Percentiles rank a stretch among this genome's conserved stretches.
phyloP scores from a whole-genome alignment of 2,329 filamentous ascomycete genomes.

The Aspergillus chevalieri region DNA sequence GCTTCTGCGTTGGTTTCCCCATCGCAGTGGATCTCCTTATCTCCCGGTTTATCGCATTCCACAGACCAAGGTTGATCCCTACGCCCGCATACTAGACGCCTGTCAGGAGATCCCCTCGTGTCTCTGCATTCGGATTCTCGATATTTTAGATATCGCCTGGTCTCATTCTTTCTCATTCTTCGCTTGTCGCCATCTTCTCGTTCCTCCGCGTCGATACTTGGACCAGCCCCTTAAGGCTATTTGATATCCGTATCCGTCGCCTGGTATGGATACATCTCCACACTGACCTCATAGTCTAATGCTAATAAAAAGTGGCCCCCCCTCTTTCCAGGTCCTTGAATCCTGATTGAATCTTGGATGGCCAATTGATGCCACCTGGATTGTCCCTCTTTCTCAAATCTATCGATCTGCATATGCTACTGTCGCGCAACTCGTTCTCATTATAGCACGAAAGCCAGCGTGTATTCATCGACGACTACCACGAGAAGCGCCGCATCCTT shows the following conservation, averaged over 20 bases:
- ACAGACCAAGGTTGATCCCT: too few species aligned
- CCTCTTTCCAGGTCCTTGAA: neutral
- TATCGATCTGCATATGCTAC: neutral
- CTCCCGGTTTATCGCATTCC: conserved; percentile 4
- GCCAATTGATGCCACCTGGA: neutral
- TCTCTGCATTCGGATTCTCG: too few species aligned
- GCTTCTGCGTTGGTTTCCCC: neutral
- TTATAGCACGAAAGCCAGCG: neutral
- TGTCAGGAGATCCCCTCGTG: too few species aligned
- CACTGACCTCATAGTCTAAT: neutral
- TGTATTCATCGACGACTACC: neutral
- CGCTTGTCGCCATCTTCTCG: neutral
- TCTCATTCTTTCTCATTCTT: neutral
- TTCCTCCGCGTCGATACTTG: neutral
- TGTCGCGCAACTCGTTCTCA: neutral
- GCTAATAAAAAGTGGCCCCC: neutral
- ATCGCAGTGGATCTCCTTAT: neutral
- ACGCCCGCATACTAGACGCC: too few species aligned
- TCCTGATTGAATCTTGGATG: neutral
- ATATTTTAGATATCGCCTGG: too few species aligned
- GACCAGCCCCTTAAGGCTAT: neutral
- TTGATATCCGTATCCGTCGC: neutral
- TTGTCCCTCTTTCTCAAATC: neutral
- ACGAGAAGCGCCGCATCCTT: neutral
- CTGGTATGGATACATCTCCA: neutral